These are phyloP conservation scores for Globisporangium takayamanum DNA, from an alignment of 352 stramenopile species.

Conservation along the genomic window DNA sequence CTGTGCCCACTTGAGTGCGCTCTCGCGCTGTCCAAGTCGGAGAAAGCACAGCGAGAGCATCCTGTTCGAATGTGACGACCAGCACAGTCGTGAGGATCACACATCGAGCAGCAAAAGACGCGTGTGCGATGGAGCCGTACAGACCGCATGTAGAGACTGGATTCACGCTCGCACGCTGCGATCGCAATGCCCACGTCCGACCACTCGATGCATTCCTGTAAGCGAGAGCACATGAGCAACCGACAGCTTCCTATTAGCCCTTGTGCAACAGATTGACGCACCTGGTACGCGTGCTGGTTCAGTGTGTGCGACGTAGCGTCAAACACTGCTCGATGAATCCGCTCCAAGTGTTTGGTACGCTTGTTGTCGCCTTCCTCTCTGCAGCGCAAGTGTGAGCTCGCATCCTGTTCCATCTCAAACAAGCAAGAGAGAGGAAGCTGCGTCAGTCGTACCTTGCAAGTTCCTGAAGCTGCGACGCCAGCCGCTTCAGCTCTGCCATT, in stretches of 20 bases:
- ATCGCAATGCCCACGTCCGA: slow-evolving; percentile 22
- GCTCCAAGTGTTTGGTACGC: slow-evolving; percentile 9
- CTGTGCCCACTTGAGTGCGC: slow-evolving; percentile 35
- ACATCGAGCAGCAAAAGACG: neutral
- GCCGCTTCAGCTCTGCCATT: slow-evolving; percentile 36
- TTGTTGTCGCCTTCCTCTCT: slow-evolving; percentile 8
- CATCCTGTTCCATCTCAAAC: neutral
- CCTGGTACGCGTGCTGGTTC: slow-evolving; percentile 34
- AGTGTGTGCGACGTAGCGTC: slow-evolving; percentile 35
- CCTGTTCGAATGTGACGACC: slow-evolving; percentile 5
- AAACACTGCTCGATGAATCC: slow-evolving; percentile 36
- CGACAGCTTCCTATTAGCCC: neutral
- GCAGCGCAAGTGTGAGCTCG: slow-evolving; percentile 4
- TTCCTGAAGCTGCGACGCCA: slow-evolving; percentile 23
- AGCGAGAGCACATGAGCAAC: neutral
- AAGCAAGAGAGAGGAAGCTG: neutral
- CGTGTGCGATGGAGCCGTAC: neutral
- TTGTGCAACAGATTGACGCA: slow-evolving; percentile 9
- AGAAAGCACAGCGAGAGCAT: slow-evolving; percentile 30
- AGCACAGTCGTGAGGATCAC: neutral
- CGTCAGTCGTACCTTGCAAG: slow-evolving; percentile 15
- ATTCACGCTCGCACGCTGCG: slow-evolving; percentile 23
- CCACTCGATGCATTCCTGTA: slow-evolving; percentile 49
- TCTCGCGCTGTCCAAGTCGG: slow-evolving; percentile 22
- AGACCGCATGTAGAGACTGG: slow-evolving; percentile 48